phyloP scores from a whole-genome alignment of 495 filamentous ascomycete species.

The Penicillium samsonianum region DNA sequence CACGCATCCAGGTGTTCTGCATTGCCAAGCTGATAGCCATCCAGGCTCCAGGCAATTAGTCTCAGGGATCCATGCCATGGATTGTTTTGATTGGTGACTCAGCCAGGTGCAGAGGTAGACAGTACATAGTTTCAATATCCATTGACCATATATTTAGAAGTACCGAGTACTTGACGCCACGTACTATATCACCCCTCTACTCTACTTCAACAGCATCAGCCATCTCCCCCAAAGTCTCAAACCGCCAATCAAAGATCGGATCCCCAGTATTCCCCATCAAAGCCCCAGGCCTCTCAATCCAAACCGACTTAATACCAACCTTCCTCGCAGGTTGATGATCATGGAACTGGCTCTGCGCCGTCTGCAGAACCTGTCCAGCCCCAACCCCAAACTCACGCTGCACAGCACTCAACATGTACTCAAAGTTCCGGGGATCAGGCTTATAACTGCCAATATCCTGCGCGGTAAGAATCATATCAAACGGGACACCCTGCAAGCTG shows the following conservation, averaged over 20 bases:
- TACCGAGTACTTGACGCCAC: neutral
- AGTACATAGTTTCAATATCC: neutral
- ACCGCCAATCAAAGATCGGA: conserved; percentile 57
- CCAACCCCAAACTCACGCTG: conserved; percentile 56
- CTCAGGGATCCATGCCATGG: neutral
- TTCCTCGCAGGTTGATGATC: conserved; percentile 71
- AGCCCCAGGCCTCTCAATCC: conserved; percentile 63
- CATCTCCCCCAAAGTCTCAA: conserved; percentile 69
- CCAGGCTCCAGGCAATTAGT: conserved; percentile 10
- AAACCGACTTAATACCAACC: conserved; percentile 63
- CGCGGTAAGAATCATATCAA: conserved; percentile 70
- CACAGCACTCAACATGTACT: conserved; percentile 59
- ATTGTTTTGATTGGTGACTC: conserved; percentile 1
- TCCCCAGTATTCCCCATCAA: conserved; percentile 46
- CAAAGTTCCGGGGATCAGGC: conserved; percentile 64
- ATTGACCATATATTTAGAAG: neutral
- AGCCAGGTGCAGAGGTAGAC: conserved; percentile 4
- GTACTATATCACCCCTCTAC: neutral
- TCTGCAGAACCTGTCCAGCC: conserved; percentile 61
- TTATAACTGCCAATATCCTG: conserved; percentile 75
- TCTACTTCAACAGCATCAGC: conserved; percentile 64
- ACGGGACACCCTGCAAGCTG: conserved; percentile 47
- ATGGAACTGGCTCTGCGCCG: conserved; percentile 67
- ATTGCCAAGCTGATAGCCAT: neutral
- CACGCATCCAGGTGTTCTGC: neutral